These are phyloP conservation scores for Xanthoconium purpureum DNA, from an alignment of 768 basidiomycete genomes.

Conservation along the genomic window DNA sequence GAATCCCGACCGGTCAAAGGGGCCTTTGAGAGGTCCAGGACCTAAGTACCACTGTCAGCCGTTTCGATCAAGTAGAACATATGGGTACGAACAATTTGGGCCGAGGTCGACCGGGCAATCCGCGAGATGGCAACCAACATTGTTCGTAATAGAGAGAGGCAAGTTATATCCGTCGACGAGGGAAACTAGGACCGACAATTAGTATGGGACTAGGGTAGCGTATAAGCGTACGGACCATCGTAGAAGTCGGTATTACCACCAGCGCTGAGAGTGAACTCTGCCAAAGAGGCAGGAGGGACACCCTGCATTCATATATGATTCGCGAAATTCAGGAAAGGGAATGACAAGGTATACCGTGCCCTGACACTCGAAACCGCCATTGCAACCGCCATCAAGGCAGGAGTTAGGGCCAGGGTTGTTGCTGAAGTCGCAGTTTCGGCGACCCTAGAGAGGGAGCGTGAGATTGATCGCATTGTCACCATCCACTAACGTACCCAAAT, in stretches of 20 bases:
- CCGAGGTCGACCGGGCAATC: constrained; percentile 62
- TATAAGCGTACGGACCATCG: constrained; percentile 44
- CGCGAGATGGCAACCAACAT: constrained; percentile 50
- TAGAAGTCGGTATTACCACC: constrained; percentile 49
- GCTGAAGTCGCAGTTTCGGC: constrained; percentile 62
- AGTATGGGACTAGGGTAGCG: neutral
- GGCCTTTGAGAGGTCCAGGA: constrained; percentile 50
- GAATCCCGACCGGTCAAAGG: constrained; percentile 50
- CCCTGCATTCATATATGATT: constrained; percentile 34
- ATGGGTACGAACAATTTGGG: constrained; percentile 44
- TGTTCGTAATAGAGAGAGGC: constrained; percentile 56
- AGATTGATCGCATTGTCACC: neutral
- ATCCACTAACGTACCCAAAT: constrained; percentile 47
- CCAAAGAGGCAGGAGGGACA: constrained; percentile 66
- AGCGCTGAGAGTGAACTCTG: constrained; percentile 60
- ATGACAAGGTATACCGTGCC: constrained; percentile 40
- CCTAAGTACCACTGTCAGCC: constrained; percentile 31
- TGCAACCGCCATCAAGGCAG: constrained; percentile 65
- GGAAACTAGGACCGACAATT: constrained; percentile 40
- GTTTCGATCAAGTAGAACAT: neutral
- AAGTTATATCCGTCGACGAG: constrained; percentile 67
- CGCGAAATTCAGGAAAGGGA: neutral
- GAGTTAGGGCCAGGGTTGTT: constrained; percentile 49
- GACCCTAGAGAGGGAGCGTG: constrained; percentile 30
- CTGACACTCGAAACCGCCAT: constrained; percentile 62